phyloP scores from a whole-genome alignment of 768 basidiomycete genomes.

The Suillus tomentosus region DNA sequence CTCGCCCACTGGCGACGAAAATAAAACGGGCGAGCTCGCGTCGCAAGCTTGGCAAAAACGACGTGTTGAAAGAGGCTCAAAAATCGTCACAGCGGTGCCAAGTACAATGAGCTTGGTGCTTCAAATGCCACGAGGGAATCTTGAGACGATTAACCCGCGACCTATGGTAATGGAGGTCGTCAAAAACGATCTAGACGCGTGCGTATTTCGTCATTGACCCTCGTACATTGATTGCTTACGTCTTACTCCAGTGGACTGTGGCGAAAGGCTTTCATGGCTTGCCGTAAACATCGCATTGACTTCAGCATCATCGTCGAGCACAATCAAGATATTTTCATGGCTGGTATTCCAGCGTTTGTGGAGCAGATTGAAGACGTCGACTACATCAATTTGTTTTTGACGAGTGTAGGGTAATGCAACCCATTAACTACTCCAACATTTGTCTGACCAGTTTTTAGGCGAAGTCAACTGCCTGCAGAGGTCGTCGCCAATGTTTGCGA shows the following conservation, averaged over 20 bases:
- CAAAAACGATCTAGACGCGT: constrained; percentile 73
- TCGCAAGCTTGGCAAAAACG: constrained; percentile 62
- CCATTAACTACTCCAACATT: constrained; percentile 1
- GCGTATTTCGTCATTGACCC: constrained; percentile 31
- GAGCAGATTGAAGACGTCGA: constrained; percentile 90
- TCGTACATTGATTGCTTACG: background rate
- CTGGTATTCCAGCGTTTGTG: constrained; percentile 64
- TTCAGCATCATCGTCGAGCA: constrained; percentile 87
- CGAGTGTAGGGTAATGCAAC: constrained; percentile 69
- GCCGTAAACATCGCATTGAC: constrained; percentile 92
- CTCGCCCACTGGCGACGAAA: constrained; percentile 32
- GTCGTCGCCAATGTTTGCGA: constrained; percentile 75
- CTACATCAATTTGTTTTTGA: constrained; percentile 89
- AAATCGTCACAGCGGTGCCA: constrained; percentile 87
- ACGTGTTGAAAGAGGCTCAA: constrained; percentile 85
- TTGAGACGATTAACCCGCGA: constrained; percentile 94
- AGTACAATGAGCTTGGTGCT: constrained; percentile 87
- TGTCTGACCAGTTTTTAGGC: constrained; percentile 42
- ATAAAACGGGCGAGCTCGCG: constrained; percentile 12
- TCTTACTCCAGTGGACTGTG: constrained; percentile 62
- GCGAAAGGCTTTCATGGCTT: constrained; percentile 86
- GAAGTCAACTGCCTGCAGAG: constrained; percentile 57
- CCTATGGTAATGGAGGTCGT: constrained; percentile 89
- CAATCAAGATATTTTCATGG: constrained; percentile 65
- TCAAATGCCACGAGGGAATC: constrained; percentile 97